Base-by-base conservation (phyloP, 2,329 filamentous ascomycete genomes). In the Graphiopsis chlorocephala region DNA sequence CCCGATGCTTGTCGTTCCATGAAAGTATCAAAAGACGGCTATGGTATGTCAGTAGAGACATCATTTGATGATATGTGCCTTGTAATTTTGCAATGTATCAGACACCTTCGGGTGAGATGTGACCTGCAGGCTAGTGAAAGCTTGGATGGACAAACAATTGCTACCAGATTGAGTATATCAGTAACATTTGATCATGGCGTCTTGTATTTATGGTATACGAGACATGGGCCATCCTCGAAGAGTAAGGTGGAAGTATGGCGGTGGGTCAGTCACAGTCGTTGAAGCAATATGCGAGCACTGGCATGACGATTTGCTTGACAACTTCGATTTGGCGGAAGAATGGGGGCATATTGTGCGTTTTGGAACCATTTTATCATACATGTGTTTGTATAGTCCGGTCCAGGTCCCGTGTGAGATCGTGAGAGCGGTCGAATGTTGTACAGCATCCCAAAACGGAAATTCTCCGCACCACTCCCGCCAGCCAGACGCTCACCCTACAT, bases 401-500 rank as follows among this genome's bases (percentile, higher is more conserved):
- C n/a, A 45, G 10, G 7, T 45, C n/a, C n/a, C 38, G 38, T n/a
- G 12, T 45, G 38, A 45, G n/a, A 45, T 20, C 38, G 38, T 15
- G n/a, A 45, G 17, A 45, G 38, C 38, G 38, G 38, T n/a, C n/a
- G n/a, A n/a, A 20, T 8, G 7, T 45, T 15, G 3, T 3, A 5
- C 26, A 20, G 1, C 14, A 12, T 53, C 59, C 59, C 47, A 29
- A 61, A 35, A n/a, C 12, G 59, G 59, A 61, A 61, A 23, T 38
- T 28, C 29, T 42, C 59, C 59, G 59, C 59, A 61, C 28, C 45
- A 62, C 48, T 29, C 17, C 60, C 60, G 33, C 25, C 23, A 38
- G 15, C 35, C 23, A 11, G 48, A 55, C 47, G 29, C 25, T 29
- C 47, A 29, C 45, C 25, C 31, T 35, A 35, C 23, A 45, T 17